Percentiles rank a stretch among this genome's conserved stretches.
These are phyloP conservation scores for Backusella parvicylindrica DNA, from an alignment of 192 early-diverging fungal species.

Conservation along the genomic window DNA sequence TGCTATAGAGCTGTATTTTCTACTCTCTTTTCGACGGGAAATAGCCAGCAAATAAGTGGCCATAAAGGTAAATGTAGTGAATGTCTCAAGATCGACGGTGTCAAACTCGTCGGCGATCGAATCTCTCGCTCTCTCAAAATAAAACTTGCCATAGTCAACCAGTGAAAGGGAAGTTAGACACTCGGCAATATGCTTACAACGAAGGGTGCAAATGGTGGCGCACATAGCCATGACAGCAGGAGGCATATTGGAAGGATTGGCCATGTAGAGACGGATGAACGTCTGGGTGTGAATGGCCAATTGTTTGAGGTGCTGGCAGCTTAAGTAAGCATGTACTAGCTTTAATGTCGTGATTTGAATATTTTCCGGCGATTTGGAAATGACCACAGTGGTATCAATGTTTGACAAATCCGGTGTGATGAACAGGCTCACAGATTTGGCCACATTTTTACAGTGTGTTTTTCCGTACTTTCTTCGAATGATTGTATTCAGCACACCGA, in stretches of 20 bases:
- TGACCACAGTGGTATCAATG: not conserved
- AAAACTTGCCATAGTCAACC: constrained; percentile 5
- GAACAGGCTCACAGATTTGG: not conserved
- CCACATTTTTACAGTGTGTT: not conserved
- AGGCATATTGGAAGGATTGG: not conserved
- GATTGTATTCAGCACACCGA: not conserved
- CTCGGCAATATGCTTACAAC: constrained; percentile 1
- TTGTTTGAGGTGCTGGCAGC: constrained; percentile 13
- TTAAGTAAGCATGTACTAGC: not conserved
- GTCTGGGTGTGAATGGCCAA: constrained; percentile 12
- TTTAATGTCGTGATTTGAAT: not conserved
- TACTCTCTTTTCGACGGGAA: not conserved
- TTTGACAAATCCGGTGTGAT: not conserved
- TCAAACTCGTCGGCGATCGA: constrained; percentile 7
- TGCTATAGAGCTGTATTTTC: not conserved
- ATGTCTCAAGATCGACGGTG: not conserved
- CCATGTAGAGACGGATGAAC: not conserved
- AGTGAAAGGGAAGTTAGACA: not conserved
- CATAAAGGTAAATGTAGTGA: not conserved
- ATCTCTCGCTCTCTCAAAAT: constrained; percentile 7
- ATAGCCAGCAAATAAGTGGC: not conserved
- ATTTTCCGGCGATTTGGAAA: not conserved
- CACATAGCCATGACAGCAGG: constrained; percentile 3
- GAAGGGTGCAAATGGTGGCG: constrained; percentile 9
- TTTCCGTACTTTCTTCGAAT: constrained; percentile 11